Percentiles rank a stretch among this genome's conserved stretches.
phyloP scores from a whole-genome alignment of 805 yeast genomes.

The Zygoascus ofunaensis region DNA sequence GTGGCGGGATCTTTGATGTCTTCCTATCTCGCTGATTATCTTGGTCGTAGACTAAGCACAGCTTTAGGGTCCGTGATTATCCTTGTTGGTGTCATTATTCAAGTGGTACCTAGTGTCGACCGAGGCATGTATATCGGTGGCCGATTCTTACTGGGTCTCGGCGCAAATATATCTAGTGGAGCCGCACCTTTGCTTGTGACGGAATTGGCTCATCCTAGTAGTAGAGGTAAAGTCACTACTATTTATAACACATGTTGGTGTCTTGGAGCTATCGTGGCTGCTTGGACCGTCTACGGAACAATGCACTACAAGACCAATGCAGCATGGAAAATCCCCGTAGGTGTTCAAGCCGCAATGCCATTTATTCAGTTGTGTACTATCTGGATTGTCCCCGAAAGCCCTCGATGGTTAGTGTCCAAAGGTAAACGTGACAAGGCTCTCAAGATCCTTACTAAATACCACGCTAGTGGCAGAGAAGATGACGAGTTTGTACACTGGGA shows the following conservation, averaged over 20 bases:
- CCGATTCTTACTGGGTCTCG: constrained; percentile 60
- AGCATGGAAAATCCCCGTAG: constrained; percentile 1
- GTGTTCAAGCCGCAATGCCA: neutral
- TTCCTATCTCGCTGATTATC: constrained; percentile 37
- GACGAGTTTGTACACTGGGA: constrained; percentile 14
- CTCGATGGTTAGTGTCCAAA: constrained; percentile 63
- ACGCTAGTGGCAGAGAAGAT: constrained; percentile 13
- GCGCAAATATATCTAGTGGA: constrained; percentile 64
- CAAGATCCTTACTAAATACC: constrained; percentile 8
- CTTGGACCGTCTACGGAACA: constrained; percentile 65
- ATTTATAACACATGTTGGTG: constrained; percentile 60
- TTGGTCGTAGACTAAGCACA: constrained; percentile 56
- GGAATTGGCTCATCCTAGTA: constrained; percentile 55
- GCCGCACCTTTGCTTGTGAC: constrained; percentile 69
- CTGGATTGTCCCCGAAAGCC: constrained; percentile 63
- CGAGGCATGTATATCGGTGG: constrained; percentile 63
- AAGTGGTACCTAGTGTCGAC: constrained; percentile 26
- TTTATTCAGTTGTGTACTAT: neutral
- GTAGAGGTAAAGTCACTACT: constrained; percentile 53
- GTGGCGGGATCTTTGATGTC: constrained; percentile 20
- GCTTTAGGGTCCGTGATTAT: constrained; percentile 45
- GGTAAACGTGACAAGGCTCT: constrained; percentile 55
- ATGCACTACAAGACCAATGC: constrained; percentile 23
- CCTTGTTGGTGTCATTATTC: constrained; percentile 50
- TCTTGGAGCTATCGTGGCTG: constrained; percentile 64